phyloP scores from a whole-genome alignment of 2,329 filamentous ascomycete species.

The Tolypocladium endophyticum region DNA sequence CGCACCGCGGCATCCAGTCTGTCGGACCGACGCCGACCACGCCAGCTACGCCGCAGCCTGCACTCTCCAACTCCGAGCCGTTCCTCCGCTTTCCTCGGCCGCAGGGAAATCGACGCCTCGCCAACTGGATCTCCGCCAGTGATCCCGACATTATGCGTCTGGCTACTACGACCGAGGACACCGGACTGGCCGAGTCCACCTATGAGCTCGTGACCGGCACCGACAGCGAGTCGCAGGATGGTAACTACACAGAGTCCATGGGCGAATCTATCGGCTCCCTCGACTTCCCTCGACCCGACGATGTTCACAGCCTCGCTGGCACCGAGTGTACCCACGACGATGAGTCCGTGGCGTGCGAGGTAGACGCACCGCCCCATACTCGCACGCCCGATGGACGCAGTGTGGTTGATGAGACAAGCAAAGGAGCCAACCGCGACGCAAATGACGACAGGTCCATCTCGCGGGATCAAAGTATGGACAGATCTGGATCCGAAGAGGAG shows the following conservation, averaged over 20 bases:
- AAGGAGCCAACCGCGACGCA: background rate
- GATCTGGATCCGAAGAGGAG: constrained; percentile 25
- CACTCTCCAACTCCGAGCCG: constrained; percentile 32
- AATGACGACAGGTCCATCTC: background rate
- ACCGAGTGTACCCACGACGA: constrained; percentile 38
- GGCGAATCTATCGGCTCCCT: constrained; percentile 40
- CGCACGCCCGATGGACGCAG: background rate
- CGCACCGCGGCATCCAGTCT: constrained; percentile 17
- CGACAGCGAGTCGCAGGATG: constrained; percentile 44
- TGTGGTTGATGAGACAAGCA: background rate
- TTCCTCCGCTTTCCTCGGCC: constrained; percentile 46
- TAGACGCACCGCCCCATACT: constrained; percentile 6
- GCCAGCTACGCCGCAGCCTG: constrained; percentile 6
- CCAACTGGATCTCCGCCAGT: constrained; percentile 49
- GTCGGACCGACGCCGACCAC: constrained; percentile 11
- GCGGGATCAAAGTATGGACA: background rate
- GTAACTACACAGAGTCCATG: constrained; percentile 33
- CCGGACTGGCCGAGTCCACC: constrained; percentile 43
- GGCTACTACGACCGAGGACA: constrained; percentile 32
- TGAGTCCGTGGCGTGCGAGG: constrained; percentile 24
- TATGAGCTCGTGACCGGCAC: constrained; percentile 46
- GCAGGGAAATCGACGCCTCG: constrained; percentile 42
- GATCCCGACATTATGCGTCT: constrained; percentile 46
- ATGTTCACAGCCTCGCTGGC: constrained; percentile 39
- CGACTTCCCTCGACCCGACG: constrained; percentile 36